Evolutionary conservation across 2,329 filamentous ascomycete species (phyloP).

Genomic region (Fusarium verrucosum): DNA sequence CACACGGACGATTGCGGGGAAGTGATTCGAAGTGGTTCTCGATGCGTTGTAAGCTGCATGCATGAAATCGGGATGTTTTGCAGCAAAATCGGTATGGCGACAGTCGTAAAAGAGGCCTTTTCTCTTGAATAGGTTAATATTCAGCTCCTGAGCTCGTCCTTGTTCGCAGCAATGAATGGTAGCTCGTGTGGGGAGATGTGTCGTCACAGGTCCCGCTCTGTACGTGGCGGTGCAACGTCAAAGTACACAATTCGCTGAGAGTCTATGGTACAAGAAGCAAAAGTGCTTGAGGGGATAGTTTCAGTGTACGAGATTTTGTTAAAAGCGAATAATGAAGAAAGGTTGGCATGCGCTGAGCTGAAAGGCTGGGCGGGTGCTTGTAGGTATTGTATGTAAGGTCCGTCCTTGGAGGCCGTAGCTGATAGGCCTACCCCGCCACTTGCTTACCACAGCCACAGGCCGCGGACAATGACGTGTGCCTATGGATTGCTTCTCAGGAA

Average conservation of each 20-base stretch:
- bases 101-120: background rate
- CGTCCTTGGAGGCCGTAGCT: background rate
- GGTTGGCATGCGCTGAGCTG: constrained; percentile 25
- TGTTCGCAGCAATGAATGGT: constrained; percentile 8
- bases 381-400: background rate
- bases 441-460: constrained; percentile 34
- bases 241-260: constrained; percentile 12
- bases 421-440: constrained; percentile 33
- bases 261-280: background rate
- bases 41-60: constrained; percentile 7
- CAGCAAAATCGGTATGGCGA: background rate
- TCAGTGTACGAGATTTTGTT: background rate
- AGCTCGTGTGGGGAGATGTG: constrained; percentile 37
- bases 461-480: constrained; percentile 43
- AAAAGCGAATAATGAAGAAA: constrained; percentile 8
- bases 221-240: constrained; percentile 31
- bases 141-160: constrained; percentile 9
- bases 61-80: constrained; percentile 12
- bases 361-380: constrained; percentile 9
- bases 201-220: constrained; percentile 42
- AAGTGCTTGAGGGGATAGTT: background rate
- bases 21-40: constrained; percentile 22
- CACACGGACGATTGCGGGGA: constrained; percentile 22
- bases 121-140: background rate
- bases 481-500: background rate